Evolutionary conservation across 768 basidiomycete species (phyloP), one percentile per base, ranked within the genome.

Genomic region (Thelephora aurantiotincta): DNA sequence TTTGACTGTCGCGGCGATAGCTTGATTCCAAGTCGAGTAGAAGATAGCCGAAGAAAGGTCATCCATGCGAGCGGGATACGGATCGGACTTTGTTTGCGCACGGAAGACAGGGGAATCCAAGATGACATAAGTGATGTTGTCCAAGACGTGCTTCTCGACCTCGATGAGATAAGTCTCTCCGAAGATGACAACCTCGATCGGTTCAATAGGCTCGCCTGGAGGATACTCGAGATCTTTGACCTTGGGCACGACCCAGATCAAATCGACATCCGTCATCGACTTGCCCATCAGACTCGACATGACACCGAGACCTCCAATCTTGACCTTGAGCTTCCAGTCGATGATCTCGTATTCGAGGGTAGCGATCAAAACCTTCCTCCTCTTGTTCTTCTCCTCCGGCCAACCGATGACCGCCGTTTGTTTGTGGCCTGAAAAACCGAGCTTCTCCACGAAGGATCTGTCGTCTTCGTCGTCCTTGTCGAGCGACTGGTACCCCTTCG

Each of bases 241-340:
- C 60, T 96, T 96, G 38, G 92, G 92, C 14, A 93, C 60, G 44
- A 96, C 82, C 92, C 92, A 96, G 49, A 96, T 69, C 41, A 96
- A 68, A 60, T 94, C 92, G 46, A 94, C 92, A 59, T 96, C 92
- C 43, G 85, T 87, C 92, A 96, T 96, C 5, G 92, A 91, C 64
- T 94, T 96, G 53, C 92, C 92, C 92, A 96, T 96, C 33, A 96
- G 70, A 64, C 82, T 82, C 3, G 92, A 94, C 92, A 96, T 96
- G 68, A 94, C 92, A 72, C 92, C 92, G 18, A 96, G 73, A 64
- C 92, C 92, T 67, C 92, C 92, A 53, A 94, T 94, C 72, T 94
- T 94, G 70, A 96, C 92, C 65, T 96, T 96, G 52, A 93, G 65
- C 65, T 93, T 93, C 91, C 92, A 96, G 59, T 94, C 92, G 58